phyloP scores from a whole-genome alignment of 345 rosid species.

The Eucalyptus polyanthemos region DNA sequence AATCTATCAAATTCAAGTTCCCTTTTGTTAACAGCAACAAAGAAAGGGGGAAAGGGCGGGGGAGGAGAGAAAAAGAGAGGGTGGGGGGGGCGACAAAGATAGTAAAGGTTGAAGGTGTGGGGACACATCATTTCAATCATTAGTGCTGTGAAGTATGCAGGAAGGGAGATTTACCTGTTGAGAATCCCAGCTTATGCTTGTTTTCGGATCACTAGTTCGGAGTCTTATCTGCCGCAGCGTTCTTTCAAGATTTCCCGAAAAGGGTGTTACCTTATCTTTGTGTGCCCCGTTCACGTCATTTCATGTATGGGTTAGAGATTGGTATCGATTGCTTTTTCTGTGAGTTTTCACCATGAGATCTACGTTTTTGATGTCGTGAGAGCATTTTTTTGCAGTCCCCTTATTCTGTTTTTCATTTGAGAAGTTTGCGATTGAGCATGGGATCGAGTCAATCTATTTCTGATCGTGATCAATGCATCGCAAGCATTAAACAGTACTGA shows the following conservation, averaged over 20 bases:
- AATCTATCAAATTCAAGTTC: not conserved
- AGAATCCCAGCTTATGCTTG: not conserved
- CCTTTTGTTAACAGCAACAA: not conserved
- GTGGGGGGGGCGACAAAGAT: not conserved
- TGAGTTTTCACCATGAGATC: not conserved
- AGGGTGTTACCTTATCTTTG: not conserved
- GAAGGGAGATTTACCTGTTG: not conserved
- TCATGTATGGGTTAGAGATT: not conserved
- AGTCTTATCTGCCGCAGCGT: not conserved
- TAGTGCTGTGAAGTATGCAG: not conserved
- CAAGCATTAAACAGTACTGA: not conserved
- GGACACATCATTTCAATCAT: not conserved
- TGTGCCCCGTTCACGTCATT: not conserved
- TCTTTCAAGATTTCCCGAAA: not conserved
- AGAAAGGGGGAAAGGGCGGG: not conserved
- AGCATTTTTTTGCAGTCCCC: not conserved
- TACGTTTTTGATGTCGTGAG: not conserved
- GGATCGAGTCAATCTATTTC: not conserved
- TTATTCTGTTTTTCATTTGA: not conserved
- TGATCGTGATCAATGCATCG: not conserved
- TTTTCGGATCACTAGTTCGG: not conserved
- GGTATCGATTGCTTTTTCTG: not conserved
- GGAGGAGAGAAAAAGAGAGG: no score
- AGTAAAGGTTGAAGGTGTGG: not conserved
- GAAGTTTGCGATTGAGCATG: not conserved